phyloP scores from a whole-genome alignment of 2,329 filamentous ascomycete species.

The Stagonosporopsis vannaccii region DNA sequence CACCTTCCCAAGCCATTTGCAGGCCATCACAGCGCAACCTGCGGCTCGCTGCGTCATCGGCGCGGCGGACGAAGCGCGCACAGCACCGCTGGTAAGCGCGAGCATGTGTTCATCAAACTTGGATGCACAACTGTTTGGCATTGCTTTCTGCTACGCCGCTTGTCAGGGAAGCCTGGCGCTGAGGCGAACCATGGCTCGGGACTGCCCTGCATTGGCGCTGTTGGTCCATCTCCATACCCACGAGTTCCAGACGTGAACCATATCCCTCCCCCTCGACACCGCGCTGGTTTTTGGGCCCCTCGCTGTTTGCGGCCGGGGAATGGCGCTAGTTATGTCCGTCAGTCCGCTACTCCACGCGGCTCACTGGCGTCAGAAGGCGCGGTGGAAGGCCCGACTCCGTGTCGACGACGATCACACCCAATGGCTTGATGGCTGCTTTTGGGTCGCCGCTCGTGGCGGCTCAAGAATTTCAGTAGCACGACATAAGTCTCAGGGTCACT shows the following conservation, averaged over 20 bases:
- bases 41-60: constrained; percentile 2
- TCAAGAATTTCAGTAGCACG: constrained; percentile 3
- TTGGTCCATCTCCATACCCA: not conserved
- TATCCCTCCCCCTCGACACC: not conserved
- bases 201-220: not conserved
- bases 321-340: constrained; percentile 3
- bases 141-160: not conserved
- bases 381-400: constrained; percentile 11
- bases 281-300: not conserved
- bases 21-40: not conserved
- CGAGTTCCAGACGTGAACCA: not conserved
- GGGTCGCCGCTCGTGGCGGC: constrained; percentile 3
- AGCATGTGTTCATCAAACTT: not conserved
- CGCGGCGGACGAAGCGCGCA: not conserved
- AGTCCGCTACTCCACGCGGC: constrained; percentile 6
- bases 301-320: constrained; percentile 3
- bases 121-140: not conserved
- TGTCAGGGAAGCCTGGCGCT: not conserved
- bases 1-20: not conserved
- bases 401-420: constrained; percentile 2
- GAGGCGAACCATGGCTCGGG: constrained; percentile 5
- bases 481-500: not conserved
- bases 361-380: constrained; percentile 6
- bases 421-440: not conserved
- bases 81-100: not conserved